Conservation (phyloP, 2,329 filamentous ascomycete genomes). For the Plectosphaerella plurivora region DNA sequence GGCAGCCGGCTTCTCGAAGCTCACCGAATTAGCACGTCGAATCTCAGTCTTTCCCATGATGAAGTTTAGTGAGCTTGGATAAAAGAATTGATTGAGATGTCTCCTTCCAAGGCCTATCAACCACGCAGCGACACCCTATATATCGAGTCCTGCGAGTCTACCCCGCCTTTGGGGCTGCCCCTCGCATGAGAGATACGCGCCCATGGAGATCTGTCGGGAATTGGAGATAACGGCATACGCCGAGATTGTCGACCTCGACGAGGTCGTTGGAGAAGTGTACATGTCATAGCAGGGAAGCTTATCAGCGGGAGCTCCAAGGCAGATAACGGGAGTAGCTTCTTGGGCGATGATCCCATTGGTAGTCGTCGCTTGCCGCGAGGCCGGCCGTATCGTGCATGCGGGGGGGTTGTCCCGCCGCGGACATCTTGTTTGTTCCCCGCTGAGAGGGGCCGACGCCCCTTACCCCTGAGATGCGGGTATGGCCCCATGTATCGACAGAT, state of each 20-base stretch:
- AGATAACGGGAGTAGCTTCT: conserved; percentile 5
- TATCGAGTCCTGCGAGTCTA: neutral
- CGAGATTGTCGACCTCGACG: too few relatives aligned
- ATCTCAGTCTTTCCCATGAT: conserved; percentile 56
- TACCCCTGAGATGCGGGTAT: conserved; percentile 11
- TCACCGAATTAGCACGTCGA: conserved; percentile 68
- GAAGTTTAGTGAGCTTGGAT: too few relatives aligned
- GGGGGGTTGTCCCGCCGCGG: neutral
- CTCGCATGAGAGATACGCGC: neutral
- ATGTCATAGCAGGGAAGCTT: conserved; percentile 5
- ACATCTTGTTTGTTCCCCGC: neutral
- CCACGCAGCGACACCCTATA: neutral
- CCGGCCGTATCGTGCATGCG: neutral
- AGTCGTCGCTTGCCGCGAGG: neutral
- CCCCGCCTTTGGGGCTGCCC: neutral
- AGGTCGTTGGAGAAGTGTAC: neutral
- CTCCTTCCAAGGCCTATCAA: neutral
- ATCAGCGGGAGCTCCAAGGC: conserved; percentile 1
- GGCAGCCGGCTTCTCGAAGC: conserved; percentile 65
- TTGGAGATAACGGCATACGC: neutral
- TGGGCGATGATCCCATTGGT: conserved; percentile 4
- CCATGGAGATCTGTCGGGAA: neutral
- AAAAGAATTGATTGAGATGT: neutral
- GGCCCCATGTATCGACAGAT: conserved; percentile 5
- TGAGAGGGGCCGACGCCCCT: conserved; percentile 2